A percentile compares a stretch with the other conserved stretches of the same genome.
Evolutionary conservation across 345 rosid genomes (phyloP).

Genomic region (Triadica sebifera): DNA sequence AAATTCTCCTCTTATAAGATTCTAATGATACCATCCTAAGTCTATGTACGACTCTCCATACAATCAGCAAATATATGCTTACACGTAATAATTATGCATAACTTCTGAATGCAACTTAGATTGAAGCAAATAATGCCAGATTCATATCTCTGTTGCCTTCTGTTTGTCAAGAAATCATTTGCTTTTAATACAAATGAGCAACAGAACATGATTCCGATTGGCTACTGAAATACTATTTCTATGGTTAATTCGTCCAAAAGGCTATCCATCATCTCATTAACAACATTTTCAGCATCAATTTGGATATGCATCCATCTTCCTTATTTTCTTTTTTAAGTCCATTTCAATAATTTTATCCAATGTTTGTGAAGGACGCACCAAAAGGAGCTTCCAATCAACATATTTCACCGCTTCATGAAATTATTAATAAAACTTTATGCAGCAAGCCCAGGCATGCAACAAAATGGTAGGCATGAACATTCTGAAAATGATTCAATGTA

Average conservation of each 20-base stretch:
- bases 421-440: neutral
- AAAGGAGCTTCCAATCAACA: constrained; percentile 46
- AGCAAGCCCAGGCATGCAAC: neutral
- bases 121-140: no score
- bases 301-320: constrained; percentile 46
- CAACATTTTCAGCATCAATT: constrained; percentile 46
- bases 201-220: constrained; percentile 9
- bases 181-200: neutral
- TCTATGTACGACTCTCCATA: no score
- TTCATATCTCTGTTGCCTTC: neutral
- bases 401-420: constrained; percentile 43
- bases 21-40: no score
- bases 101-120: no score
- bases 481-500: neutral
- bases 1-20: no score
- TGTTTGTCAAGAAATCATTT: neutral
- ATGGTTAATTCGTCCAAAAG: constrained; percentile 48
- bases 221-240: constrained; percentile 38
- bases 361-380: constrained; percentile 21
- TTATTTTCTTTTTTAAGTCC: constrained; percentile 53
- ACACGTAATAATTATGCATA: no score
- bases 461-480: neutral
- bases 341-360: constrained; percentile 42
- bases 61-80: no score
- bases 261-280: constrained; percentile 43